These are phyloP conservation scores for Chalciporus pseudorubinellus DNA, from an alignment of 768 basidiomycete species.

Conservation along the genomic window DNA sequence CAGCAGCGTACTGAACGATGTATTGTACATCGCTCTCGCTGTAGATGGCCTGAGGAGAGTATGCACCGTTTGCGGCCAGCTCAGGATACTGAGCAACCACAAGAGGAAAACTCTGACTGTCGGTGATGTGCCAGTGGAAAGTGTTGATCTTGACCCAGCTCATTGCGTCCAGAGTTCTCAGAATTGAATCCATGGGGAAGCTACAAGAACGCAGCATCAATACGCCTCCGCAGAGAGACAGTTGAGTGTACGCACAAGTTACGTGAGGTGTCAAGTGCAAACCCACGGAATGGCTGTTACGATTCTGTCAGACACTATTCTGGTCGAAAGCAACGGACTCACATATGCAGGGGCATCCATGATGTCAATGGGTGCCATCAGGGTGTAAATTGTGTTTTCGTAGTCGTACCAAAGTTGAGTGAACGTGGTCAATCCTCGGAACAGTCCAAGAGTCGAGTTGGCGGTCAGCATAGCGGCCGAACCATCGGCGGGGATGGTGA, in stretches of 20 bases:
- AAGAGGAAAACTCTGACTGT: slow-evolving; percentile 80
- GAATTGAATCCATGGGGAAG: slow-evolving; percentile 38
- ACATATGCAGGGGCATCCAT: slow-evolving; percentile 49
- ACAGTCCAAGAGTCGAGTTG: slow-evolving; percentile 47
- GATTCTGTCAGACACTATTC: too few relatives aligned
- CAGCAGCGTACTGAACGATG: slow-evolving; percentile 66
- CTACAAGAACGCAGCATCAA: slow-evolving; percentile 16
- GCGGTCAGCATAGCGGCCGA: slow-evolving; percentile 38
- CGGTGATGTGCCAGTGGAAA: slow-evolving; percentile 84
- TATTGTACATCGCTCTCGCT: slow-evolving; percentile 51
- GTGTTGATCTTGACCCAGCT: slow-evolving; percentile 58
- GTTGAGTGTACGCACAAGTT: slow-evolving; percentile 35
- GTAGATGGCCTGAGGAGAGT: slow-evolving; percentile 56
- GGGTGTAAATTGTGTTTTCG: slow-evolving; percentile 34
- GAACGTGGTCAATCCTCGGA: slow-evolving; percentile 56
- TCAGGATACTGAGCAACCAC: slow-evolving; percentile 58
- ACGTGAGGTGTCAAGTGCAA: slow-evolving; percentile 46
- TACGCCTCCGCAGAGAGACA: too few relatives aligned
- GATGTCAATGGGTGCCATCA: slow-evolving; percentile 41
- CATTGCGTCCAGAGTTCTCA: slow-evolving; percentile 52
- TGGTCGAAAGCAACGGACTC: too few relatives aligned
- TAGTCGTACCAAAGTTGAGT: slow-evolving; percentile 49
- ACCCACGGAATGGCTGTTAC: slow-evolving; percentile 37
- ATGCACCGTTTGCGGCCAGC: slow-evolving; percentile 64
- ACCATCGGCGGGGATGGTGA: slow-evolving; percentile 40